Conservation (phyloP, 225 moss, liverwort and hornwort genomes). For the Lunularia cruciata region DNA sequence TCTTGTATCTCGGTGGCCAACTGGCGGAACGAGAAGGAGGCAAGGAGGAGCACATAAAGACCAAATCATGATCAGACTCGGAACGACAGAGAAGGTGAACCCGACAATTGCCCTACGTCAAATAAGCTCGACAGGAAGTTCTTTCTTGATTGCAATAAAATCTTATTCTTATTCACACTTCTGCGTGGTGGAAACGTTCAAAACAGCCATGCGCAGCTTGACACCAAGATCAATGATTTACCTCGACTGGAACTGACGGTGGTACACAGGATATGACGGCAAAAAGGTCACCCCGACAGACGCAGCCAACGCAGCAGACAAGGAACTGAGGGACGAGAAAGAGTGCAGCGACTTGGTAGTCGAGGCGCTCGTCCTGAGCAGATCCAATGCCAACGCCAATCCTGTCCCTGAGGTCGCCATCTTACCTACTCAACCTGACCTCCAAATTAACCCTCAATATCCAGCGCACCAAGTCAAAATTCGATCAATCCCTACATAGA, state of each 20-base stretch:
- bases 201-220: not conserved
- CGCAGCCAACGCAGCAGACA: conserved; percentile 73
- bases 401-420: conserved; percentile 56
- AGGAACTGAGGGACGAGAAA: conserved; percentile 65
- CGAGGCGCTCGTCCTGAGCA: conserved; percentile 45
- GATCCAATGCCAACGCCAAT: conserved; percentile 80
- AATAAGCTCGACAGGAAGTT: too few species aligned
- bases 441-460: not conserved
- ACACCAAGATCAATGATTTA: conserved; percentile 15
- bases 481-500: conserved; percentile 13
- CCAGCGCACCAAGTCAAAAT: not conserved
- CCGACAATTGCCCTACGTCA: too few species aligned
- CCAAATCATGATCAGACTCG: too few species aligned
- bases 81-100: too few species aligned
- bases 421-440: not conserved
- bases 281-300: conserved; percentile 75
- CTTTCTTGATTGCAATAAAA: too few species aligned
- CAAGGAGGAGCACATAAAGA: too few species aligned
- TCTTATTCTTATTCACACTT: too few species aligned
- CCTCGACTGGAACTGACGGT: conserved; percentile 48
- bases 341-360: conserved; percentile 74
- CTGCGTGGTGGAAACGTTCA: too few species aligned
- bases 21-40: too few species aligned
- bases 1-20: too few species aligned
- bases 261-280: conserved; percentile 46